Percentiles rank a stretch among this genome's conserved stretches.
Conservation (phyloP, 768 basidiomycete genomes). For the Boletus subparvulus region DNA sequence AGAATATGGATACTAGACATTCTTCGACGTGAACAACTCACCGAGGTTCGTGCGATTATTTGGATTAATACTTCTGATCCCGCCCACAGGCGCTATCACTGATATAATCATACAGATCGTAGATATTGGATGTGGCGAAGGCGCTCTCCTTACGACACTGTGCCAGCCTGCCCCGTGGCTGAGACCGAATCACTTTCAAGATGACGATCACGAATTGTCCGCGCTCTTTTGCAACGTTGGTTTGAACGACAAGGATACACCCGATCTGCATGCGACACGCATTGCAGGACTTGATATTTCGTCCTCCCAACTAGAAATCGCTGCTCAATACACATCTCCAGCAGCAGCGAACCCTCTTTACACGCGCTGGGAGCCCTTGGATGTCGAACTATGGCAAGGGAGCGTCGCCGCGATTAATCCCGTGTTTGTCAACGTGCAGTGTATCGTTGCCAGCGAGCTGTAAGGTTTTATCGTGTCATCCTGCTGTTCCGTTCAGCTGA, state of each 20-base stretch:
- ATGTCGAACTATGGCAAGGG: conserved; percentile 72
- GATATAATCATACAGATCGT: conserved; percentile 50
- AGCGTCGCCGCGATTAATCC: conserved; percentile 67
- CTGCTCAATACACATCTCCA: conserved; percentile 49
- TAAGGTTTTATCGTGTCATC: conserved; percentile 37
- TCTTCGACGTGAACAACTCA: conserved; percentile 55
- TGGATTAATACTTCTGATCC: background rate
- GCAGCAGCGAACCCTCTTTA: conserved; percentile 32
- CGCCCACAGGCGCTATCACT: background rate
- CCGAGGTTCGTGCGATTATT: conserved; percentile 41
- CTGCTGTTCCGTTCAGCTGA: conserved; percentile 3
- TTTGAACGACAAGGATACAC: conserved; percentile 40
- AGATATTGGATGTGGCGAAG: conserved; percentile 85
- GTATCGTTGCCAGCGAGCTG: conserved; percentile 82
- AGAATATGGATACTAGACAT: conserved; percentile 69
- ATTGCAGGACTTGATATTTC: conserved; percentile 73
- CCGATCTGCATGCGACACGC: conserved; percentile 56
- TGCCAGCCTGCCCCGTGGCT: conserved; percentile 77
- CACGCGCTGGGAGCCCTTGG: conserved; percentile 67
- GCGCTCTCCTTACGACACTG: conserved; percentile 66
- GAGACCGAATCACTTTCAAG: conserved; percentile 26
- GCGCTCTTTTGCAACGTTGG: conserved; percentile 24
- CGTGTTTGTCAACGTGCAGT: conserved; percentile 61
- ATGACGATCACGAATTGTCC: conserved; percentile 20
- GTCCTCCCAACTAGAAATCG: conserved; percentile 50